Evolutionary conservation across 257 asterid species (phyloP).

Genomic region (Lavandula angustifolia): DNA sequence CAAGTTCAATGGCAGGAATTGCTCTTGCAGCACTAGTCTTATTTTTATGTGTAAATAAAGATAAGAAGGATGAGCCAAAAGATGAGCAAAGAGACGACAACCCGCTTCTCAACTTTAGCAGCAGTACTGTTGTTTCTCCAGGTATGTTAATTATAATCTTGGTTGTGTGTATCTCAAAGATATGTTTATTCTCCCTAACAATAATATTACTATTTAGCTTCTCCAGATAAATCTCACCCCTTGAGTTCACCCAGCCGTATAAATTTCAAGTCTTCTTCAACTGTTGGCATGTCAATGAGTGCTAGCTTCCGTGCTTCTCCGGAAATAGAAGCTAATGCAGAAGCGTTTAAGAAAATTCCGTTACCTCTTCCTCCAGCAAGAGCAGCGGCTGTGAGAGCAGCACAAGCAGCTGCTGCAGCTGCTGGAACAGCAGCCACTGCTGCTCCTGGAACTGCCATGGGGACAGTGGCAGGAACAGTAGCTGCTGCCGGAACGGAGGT

Average conservation of each 20-base stretch:
- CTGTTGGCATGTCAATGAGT: constrained; percentile 24
- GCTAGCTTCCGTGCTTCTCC: constrained; percentile 33
- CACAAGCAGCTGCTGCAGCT: background rate
- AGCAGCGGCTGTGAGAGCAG: constrained; percentile 15
- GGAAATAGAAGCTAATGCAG: constrained; percentile 33
- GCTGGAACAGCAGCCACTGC: background rate
- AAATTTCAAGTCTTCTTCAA: constrained; percentile 42
- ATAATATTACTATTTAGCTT: constrained; percentile 39
- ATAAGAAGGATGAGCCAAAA: constrained; percentile 37
- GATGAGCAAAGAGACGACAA: constrained; percentile 48
- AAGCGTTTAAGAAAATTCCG: constrained; percentile 29
- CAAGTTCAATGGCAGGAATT: constrained; percentile 51
- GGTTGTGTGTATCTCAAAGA: constrained; percentile 1
- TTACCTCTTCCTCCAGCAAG: constrained; percentile 84
- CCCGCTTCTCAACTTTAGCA: constrained; percentile 52
- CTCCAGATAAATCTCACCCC: constrained; percentile 40
- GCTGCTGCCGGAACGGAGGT: constrained; percentile 2
- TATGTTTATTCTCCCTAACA: constrained; percentile 29
- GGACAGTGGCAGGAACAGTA: background rate
- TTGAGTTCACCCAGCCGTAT: constrained; percentile 32
- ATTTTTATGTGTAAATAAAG: constrained; percentile 41
- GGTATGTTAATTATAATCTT: constrained; percentile 39
- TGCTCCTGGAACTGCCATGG: background rate
- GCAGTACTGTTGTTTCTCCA: constrained; percentile 50
- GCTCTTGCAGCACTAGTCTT: constrained; percentile 47